Base-by-base conservation (phyloP, 257 asterid genomes). In the Rubia yunnanensis region DNA sequence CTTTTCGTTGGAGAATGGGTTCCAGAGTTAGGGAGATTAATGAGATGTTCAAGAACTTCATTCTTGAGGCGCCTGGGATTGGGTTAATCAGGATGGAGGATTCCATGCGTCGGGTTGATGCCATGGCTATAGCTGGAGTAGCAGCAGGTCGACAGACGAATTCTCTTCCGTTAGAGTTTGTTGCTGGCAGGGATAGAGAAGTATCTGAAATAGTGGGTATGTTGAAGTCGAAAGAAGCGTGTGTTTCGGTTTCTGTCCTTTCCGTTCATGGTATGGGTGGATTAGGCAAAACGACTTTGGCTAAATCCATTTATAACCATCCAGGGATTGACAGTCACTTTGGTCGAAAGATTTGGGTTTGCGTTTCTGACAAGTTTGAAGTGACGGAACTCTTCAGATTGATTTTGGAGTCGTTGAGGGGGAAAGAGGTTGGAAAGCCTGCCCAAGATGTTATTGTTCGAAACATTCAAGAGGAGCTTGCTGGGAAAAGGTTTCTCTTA, bases 251-350 rank as follows among this genome's bases (percentile, higher is more conserved):
- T 34, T 30, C 66, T 5, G 63, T 50, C 8, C 11, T 76, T 48
- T 68, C 71, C 32, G 36, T 76, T 0, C 34, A 23, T 1, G 74
- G 71, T 1, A 71, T 67, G 77, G 77, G 74, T 0, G 77, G 77
- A 18, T 35, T 63, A 35, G 73, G 77, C 5, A 64, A 52, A 50
- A 64, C 77, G 9, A 74, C 78, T 18, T 8, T 80, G 34, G 73
- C 81, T 0, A 65, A 67, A 20, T 1, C 1, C 13, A 27, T 77
- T 31, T 77, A n/a, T 10, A 26, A 59, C 26, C 27, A 80, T 63
- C 55, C 60, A 11, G 4, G 24, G 3, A 55, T 74, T 13, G 1
- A n/a, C 2, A 3, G 10, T 0, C 62, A 48, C 2, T 81, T 72
- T 50, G 69, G 7, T 1, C 2, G 17, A 5, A 68, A 18, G 60